Base-by-base conservation (phyloP, 2,329 filamentous ascomycete species). In the Cadophora luteo-olivacea region DNA sequence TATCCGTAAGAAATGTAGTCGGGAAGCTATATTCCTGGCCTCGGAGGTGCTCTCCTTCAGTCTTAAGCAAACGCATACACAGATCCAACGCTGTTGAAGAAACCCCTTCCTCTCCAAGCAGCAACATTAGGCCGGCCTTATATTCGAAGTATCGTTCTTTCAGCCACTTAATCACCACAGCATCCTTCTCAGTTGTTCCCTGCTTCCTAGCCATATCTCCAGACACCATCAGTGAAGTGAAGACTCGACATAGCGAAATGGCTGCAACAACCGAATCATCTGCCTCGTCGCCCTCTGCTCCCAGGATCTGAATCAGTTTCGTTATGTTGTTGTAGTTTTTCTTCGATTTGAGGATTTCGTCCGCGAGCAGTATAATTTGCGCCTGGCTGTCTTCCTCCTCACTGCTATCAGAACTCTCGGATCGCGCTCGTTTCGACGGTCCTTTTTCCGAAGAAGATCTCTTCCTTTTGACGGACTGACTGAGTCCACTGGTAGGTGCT, bases 271-370 rank as follows among this genome's bases (percentile, higher is more conserved):
- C 82, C 12, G 87, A 84, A 4, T 87, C 83, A 54, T 90, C 86
- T 1, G 83, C 79, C 22, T 86, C 82, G 24, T 82, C 78, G 2
- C 85, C 80, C 45, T 82, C 81, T 45, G 81, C 82, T 75, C 86
- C 78, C 48, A 88, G 80, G 75, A 89, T 85, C 52, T 85, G 85
- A 57, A 97, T 83, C 48, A 98, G 82, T 12, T 86, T 87, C 8
- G 88, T 86, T 76, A 98, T 95, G 77, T 97, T 93, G 83, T 97
- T 97, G 84, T 97, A 97, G 81, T 97, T 88, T 79, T 94, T 93
- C 77, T 89, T 92, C 61, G 94, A 97, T 79, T 96, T 90, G 70
- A 94, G 81, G 66, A 98, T 94, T 67, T 92, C 90, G 71, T 88
- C 85, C 81, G 97, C 94, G 65, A 97, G 86, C 65, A 88, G 82